Evolutionary conservation across 495 filamentous ascomycete genomes (phyloP), one percentile per base, ranked within the genome.

Genomic region (Aspergillus conjunctus): DNA sequence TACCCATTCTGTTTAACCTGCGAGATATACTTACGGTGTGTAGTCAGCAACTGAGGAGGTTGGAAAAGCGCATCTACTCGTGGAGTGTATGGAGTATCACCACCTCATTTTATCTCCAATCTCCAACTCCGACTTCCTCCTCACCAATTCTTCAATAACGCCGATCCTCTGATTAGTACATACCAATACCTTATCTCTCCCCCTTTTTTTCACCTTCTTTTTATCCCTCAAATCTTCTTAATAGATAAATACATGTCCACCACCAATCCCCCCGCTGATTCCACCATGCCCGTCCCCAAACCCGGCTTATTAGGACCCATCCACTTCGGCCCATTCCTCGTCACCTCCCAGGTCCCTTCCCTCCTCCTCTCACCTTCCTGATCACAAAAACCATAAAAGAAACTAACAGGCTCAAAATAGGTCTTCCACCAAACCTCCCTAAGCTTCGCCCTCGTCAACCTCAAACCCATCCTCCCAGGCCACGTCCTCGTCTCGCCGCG

Each of bases 391-490:
- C 20, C 15, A 15, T n/a, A 62, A 56, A 50, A 43, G 37, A 51
- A 44, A 18, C 46, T 11, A 54, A 57, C 30, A 31, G 44, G 41
- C 26, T 44, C 32, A 8, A 20, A 51, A 26, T 49, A 85, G 89
- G 89, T 96, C 79, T 98, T 98, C 83, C 82, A 94, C 76, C 77
- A 74, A 63, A 96, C 93, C 11, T 79, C 88, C 12, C 81, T 87
- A 66, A 87, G 87, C 70, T 94, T 90, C 79, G 89, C 89, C 59
- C 83, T 97, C 53, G 92, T 97, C 21, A 97, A 97, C 79, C 84
- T 97, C 67, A 97, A 96, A 73, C 94, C 94, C 12, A 84, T 98
- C 17, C 84, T 98, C 1, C 92, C 94, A 0, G 94, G 94, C 49
- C 94, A 98, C 76, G 88, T 98, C 56, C 89, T 98, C 26, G 82